phyloP scores from a whole-genome alignment of 2,329 filamentous ascomycete genomes.

The Colletotrichum plurivorum region DNA sequence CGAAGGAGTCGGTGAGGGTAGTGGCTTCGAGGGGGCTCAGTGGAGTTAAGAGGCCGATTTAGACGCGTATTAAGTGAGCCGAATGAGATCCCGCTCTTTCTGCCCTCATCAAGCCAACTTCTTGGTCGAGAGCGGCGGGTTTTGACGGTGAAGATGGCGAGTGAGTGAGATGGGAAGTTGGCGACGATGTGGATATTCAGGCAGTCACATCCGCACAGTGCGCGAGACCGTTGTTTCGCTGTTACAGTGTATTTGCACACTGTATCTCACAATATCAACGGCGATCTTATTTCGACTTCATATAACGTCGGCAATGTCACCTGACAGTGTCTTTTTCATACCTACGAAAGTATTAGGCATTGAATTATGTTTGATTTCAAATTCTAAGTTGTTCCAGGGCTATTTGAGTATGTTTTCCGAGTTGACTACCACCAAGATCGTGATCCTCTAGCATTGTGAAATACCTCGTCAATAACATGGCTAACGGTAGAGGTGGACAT shows the following conservation, averaged over 20 bases:
- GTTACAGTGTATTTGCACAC: neutral
- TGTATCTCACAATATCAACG: neutral
- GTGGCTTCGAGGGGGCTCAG: neutral
- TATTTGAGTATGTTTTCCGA: no score
- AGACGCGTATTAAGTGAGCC: neutral
- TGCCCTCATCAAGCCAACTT: no score
- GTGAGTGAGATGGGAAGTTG: constrained; percentile 3
- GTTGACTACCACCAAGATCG: no score
- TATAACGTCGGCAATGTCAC: no score
- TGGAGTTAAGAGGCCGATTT: neutral
- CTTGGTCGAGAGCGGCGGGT: neutral
- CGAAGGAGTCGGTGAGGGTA: constrained; percentile 2
- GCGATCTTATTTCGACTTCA: neutral
- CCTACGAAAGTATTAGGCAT: no score
- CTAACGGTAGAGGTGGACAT: no score
- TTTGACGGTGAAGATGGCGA: neutral
- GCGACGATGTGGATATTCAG: neutral
- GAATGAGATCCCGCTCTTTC: neutral
- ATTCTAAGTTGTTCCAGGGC: no score
- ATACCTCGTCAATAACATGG: no score
- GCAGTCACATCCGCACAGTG: neutral
- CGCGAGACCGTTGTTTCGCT: no score
- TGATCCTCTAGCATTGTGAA: no score
- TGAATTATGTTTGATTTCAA: no score
- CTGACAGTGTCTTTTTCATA: no score